Percentiles rank a stretch among this genome's conserved stretches.
Evolutionary conservation across 2,329 filamentous ascomycete genomes (phyloP).

Genomic region (Diaporthe humulicola): DNA sequence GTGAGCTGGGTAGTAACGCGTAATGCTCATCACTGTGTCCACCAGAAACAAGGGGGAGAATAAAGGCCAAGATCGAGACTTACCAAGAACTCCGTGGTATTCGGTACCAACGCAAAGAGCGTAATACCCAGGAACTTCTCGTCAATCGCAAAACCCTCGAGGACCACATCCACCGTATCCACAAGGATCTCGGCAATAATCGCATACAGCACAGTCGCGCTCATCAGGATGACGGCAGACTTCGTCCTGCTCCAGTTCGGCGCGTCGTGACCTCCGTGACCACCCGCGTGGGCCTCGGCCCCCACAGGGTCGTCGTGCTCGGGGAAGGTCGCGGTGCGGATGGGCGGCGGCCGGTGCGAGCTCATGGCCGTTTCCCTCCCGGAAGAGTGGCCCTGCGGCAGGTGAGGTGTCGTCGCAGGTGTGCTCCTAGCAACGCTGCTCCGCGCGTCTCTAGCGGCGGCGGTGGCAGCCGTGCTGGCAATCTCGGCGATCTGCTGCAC

Average conservation of each 20-base stretch:
- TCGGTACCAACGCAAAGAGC: slow-evolving; percentile 94
- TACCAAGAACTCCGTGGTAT: slow-evolving; percentile 97
- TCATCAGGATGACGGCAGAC: slow-evolving; percentile 89
- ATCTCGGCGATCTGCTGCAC: slow-evolving; percentile 93
- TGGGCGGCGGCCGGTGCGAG: slow-evolving; percentile 46
- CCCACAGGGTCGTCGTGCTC: slow-evolving; percentile 60
- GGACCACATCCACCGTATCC: slow-evolving; percentile 95
- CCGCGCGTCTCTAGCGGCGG: slow-evolving; percentile 83
- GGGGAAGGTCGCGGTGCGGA: slow-evolving; percentile 54
- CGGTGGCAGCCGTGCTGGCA: slow-evolving; percentile 88
- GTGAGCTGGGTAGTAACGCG: slow-evolving; percentile 41
- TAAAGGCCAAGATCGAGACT: slow-evolving; percentile 48
- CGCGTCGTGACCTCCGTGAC: slow-evolving; percentile 88
- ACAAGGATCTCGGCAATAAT: slow-evolving; percentile 97
- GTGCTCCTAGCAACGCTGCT: slow-evolving; percentile 41
- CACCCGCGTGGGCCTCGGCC: slow-evolving; percentile 38
- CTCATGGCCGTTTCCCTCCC: slow-evolving; percentile 35
- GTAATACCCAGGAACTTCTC: slow-evolving; percentile 98
- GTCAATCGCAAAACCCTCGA: slow-evolving; percentile 90
- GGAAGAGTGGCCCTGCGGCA: slow-evolving; percentile 41
- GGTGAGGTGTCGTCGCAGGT: slow-evolving; percentile 32
- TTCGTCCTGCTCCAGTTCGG: slow-evolving; percentile 97
- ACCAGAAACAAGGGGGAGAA: neutral
- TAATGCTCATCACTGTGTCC: slow-evolving; percentile 38
- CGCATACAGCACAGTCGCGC: slow-evolving; percentile 93